Conservation (phyloP, 225 moss, liverwort and hornwort genomes). For the Takakia lepidozioides region DNA sequence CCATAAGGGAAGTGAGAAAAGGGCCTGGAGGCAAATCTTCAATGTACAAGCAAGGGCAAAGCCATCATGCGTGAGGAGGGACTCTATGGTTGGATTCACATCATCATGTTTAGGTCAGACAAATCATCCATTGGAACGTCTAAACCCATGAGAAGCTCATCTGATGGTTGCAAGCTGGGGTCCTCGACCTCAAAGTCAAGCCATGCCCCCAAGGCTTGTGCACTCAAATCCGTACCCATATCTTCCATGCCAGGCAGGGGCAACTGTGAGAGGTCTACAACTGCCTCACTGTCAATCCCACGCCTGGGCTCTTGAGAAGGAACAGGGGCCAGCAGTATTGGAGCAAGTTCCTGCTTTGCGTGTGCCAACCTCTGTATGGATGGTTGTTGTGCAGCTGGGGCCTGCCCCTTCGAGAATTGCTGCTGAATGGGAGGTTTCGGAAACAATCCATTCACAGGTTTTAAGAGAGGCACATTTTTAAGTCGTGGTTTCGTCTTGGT, state of each 20-base stretch:
- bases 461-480: constrained; percentile 78
- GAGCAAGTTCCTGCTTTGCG: constrained; percentile 22
- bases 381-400: constrained; percentile 4
- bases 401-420: constrained; percentile 45
- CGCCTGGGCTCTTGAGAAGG: constrained; percentile 27
- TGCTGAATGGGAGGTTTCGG: constrained; percentile 53
- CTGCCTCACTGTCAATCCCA: constrained; percentile 19
- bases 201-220: constrained; percentile 74
- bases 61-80: too few species aligned
- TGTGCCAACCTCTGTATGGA: constrained; percentile 20
- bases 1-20: too few species aligned
- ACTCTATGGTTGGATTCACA: constrained; percentile 52
- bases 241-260: constrained; percentile 91
- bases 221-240: constrained; percentile 37
- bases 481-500: constrained; percentile 87
- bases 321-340: constrained; percentile 19
- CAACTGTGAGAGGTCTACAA: constrained; percentile 60
- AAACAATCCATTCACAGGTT: constrained; percentile 70
- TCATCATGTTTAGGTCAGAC: constrained; percentile 87
- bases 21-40: too few species aligned
- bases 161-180: constrained; percentile 47
- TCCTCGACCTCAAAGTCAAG: constrained; percentile 82
- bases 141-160: constrained; percentile 75
- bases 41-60: too few species aligned
- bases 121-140: constrained; percentile 98